phyloP scores from a whole-genome alignment of 176 grass and related monocot genomes.

The Bolboschoenus planiculmis region DNA sequence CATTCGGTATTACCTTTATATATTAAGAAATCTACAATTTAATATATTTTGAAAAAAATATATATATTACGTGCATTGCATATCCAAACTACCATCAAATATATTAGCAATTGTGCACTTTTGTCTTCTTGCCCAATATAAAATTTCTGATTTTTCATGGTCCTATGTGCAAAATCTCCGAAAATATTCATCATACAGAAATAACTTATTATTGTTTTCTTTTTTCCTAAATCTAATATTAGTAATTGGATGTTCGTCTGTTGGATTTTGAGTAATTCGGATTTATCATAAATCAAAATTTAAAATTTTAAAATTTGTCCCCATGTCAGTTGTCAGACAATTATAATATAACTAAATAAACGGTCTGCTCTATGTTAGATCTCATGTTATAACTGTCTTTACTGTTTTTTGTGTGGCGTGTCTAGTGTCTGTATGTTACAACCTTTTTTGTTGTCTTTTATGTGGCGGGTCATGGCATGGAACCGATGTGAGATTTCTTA shows the following conservation, averaged over 20 bases:
- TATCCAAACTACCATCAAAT: neutral
- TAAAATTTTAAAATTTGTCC: neutral
- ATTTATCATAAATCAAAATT: neutral
- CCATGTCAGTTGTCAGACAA: neutral
- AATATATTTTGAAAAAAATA: neutral
- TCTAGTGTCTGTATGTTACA: neutral
- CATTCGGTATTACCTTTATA: neutral
- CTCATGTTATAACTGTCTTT: neutral
- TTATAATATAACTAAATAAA: conserved; percentile 9
- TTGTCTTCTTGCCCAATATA: neutral
- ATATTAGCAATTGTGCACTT: neutral
- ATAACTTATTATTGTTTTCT: neutral
- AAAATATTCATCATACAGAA: neutral
- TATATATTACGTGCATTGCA: neutral
- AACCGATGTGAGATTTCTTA: neutral
- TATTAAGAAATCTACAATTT: neutral
- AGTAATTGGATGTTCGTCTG: conserved; percentile 4
- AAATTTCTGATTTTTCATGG: neutral
- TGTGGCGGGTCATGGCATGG: neutral
- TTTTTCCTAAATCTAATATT: neutral
- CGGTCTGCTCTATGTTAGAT: neutral
- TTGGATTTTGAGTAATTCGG: neutral
- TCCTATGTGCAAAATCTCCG: neutral
- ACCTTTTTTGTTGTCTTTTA: neutral
- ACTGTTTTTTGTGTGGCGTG: neutral